These are phyloP conservation scores for Amylostereum areolatum DNA, from an alignment of 1,284 basidiomycete species.

Conservation along the genomic window DNA sequence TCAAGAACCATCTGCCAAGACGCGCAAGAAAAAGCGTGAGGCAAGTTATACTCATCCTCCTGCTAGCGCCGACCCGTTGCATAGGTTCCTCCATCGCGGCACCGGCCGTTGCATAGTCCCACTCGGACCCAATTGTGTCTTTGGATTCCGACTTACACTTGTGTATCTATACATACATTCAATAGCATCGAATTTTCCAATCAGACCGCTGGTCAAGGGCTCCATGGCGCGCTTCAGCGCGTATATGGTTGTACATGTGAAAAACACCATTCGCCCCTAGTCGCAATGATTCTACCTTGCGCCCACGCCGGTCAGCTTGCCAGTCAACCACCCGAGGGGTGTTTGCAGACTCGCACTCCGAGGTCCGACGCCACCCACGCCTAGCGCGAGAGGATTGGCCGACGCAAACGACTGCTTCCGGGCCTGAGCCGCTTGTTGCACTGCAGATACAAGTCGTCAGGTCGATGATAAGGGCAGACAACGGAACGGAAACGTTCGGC, in stretches of 20 bases:
- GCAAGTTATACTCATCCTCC: not conserved
- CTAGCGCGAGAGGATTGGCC: constrained; percentile 71
- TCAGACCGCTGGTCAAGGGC: too few species aligned
- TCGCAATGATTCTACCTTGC: constrained; percentile 29
- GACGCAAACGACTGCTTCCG: constrained; percentile 71
- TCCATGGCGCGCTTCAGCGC: too few species aligned
- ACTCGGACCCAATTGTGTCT: not conserved
- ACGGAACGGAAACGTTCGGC: not conserved
- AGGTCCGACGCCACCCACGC: constrained; percentile 52
- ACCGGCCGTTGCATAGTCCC: constrained; percentile 5
- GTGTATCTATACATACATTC: not conserved
- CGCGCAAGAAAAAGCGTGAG: constrained; percentile 68
- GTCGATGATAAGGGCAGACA: not conserved
- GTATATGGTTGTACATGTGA: too few species aligned
- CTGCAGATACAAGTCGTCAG: constrained; percentile 28
- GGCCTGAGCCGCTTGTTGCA: constrained; percentile 59
- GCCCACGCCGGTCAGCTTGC: constrained; percentile 58
- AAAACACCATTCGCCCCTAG: too few species aligned
- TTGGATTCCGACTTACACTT: not conserved
- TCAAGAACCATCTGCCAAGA: constrained; percentile 42
- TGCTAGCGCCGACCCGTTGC: not conserved
- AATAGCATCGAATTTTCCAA: too few species aligned
- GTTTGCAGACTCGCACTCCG: constrained; percentile 59
- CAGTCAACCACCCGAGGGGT: constrained; percentile 77
- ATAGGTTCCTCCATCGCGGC: constrained; percentile 11